phyloP scores from a whole-genome alignment of 2,329 filamentous ascomycete genomes.

The Cytospora mali region DNA sequence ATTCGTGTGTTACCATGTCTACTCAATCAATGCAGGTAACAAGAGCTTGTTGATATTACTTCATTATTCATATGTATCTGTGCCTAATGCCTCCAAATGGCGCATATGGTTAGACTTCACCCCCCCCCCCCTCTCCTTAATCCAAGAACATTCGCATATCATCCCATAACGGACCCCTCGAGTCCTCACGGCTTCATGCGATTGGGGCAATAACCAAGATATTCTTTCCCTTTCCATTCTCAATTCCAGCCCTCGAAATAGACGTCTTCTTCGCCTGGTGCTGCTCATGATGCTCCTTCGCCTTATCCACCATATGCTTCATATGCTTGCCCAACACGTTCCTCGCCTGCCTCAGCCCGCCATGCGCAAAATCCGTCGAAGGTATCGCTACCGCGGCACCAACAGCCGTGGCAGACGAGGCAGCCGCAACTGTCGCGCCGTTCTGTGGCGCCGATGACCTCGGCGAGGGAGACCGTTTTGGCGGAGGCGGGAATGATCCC shows the following conservation, averaged over 20 bases:
- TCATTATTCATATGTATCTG: background rate
- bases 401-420: conserved; percentile 21
- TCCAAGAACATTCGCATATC: background rate
- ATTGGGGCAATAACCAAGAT: conserved; percentile 15
- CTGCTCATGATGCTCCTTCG: conserved; percentile 27
- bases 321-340: conserved; percentile 24
- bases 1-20: too few species aligned
- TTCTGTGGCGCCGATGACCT: background rate
- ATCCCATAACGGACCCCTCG: background rate
- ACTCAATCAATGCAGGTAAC: too few species aligned
- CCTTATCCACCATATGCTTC: conserved; percentile 23
- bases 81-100: too few species aligned
- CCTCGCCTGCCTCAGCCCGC: conserved; percentile 23
- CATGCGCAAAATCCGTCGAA: conserved; percentile 15
- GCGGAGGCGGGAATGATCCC: conserved; percentile 19
- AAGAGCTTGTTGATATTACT: background rate
- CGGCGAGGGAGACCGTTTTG: conserved; percentile 1
- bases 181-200: background rate
- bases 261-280: conserved; percentile 10
- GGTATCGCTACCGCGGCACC: conserved; percentile 22
- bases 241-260: background rate
- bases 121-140: background rate
- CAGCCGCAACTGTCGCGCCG: conserved; percentile 21
- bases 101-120: background rate
- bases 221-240: conserved; percentile 3